phyloP scores from a whole-genome alignment of 345 rosid genomes.

The Nasturtium officinale region DNA sequence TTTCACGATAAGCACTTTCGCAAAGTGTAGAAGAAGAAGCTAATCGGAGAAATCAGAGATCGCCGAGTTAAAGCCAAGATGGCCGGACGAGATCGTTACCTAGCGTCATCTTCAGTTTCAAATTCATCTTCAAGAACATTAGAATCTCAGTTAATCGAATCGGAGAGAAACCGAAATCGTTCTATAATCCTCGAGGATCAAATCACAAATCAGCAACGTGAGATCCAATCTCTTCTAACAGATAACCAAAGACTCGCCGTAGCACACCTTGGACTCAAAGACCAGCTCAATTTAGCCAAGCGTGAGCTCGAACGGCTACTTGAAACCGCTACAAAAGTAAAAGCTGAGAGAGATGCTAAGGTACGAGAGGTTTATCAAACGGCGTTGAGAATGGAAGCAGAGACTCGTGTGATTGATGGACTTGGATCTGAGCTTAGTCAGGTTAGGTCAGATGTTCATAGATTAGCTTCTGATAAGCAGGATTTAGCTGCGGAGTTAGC shows the following conservation, averaged over 20 bases:
- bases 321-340: slow-evolving; percentile 52
- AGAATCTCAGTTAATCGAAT: slow-evolving; percentile 30
- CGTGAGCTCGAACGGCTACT: slow-evolving; percentile 58
- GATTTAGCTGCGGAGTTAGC: slow-evolving; percentile 53
- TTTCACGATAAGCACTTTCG: background rate
- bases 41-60: slow-evolving; percentile 21
- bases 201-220: slow-evolving; percentile 63
- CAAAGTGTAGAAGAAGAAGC: slow-evolving; percentile 23
- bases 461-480: slow-evolving; percentile 45
- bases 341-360: slow-evolving; percentile 65
- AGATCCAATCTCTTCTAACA: slow-evolving; percentile 69
- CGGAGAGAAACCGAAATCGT: slow-evolving; percentile 24
- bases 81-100: slow-evolving; percentile 33
- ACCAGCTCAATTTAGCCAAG: slow-evolving; percentile 61
- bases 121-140: slow-evolving; percentile 3
- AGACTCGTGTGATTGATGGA: slow-evolving; percentile 57
- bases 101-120: slow-evolving; percentile 13
- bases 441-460: slow-evolving; percentile 57
- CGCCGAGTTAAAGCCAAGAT: background rate
- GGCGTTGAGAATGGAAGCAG: slow-evolving; percentile 68
- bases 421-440: slow-evolving; percentile 58
- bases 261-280: slow-evolving; percentile 66
- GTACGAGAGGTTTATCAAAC: slow-evolving; percentile 69
- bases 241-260: slow-evolving; percentile 70
- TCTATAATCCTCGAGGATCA: slow-evolving; percentile 67